Percentiles rank a stretch among this genome's conserved stretches.
Conservation (phyloP, 1,139 yeast genomes). For the Scheffersomyces segobiensis region DNA sequence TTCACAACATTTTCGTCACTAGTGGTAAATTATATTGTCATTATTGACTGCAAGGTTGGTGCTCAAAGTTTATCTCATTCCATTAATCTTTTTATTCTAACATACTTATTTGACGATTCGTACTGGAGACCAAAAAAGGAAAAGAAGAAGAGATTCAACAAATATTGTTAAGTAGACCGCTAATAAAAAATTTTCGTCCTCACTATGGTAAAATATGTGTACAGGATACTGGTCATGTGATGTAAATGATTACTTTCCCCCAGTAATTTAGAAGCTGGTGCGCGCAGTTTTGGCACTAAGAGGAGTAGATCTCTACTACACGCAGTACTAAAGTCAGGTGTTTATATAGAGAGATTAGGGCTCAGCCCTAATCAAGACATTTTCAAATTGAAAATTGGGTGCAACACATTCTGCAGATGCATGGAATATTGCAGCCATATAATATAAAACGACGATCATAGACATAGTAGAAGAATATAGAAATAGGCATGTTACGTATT, state of each 20-base stretch:
- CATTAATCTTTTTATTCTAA: constrained; percentile 3
- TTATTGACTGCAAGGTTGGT: neutral
- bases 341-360: neutral
- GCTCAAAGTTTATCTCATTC: neutral
- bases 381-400: neutral
- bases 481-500: too few species aligned
- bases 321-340: neutral
- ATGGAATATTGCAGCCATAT: neutral
- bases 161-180: neutral
- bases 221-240: neutral
- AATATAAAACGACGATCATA: neutral
- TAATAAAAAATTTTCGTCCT: neutral
- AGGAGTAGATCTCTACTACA: neutral
- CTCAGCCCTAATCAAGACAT: neutral
- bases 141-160: neutral
- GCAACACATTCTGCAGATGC: neutral
- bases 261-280: neutral
- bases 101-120: constrained; percentile 18
- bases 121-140: neutral
- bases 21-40: neutral
- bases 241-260: neutral
- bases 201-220: neutral
- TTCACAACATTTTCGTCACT: neutral
- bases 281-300: neutral
- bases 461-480: neutral